Base-by-base conservation (phyloP, 768 basidiomycete genomes). In the Naematelia aurantialba region DNA sequence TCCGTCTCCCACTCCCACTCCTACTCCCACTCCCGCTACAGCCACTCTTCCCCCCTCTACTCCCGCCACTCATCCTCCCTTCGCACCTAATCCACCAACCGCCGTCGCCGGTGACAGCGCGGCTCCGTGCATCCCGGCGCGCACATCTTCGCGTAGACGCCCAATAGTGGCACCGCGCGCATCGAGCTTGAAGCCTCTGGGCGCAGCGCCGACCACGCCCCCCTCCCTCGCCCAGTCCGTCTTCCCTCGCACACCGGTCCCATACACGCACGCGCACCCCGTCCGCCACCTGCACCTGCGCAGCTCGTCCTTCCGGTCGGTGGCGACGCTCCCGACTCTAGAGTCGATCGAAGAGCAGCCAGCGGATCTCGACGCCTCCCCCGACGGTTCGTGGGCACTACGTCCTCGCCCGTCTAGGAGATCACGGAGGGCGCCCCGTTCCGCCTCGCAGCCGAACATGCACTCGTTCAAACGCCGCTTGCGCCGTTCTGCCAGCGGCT, bases 331-430 rank as follows among this genome's bases (percentile, higher is more conserved):
- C 19, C 27, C 48, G 19, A 50, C 48, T 50, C 48, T 50, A 14
- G 48, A 50, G 14, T 50, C 48, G 24, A 50, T 50, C 8, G 48
- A 50, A 22, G 48, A 50, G 26, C 22, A 22, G 48, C 48, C 48
- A 14, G 19, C 22, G 14, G 48, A 50, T 27, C 48, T 50, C 4
- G 48, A 50, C 48, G 48, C 48, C 5, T 25, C 8, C 5, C 48
- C 48, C 14, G 5, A 27, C 48, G 48, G 48, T 27, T 22, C 22
- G 24, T 50, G 48, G 48, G 48, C 48, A 50, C 48, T 50, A 50
- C 48, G 48, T 22, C 48, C 48, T 10, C 48, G 48, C 17, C 26
- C 48, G 14, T 39, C 34, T 17, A 8, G n/a, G n/a, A n/a, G 17
- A 8, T 39, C 34, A 39, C 34, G 34, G 8, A 8, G 8, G 17